phyloP scores from a whole-genome alignment of 2,329 filamentous ascomycete species.

The Alternaria postmessia region DNA sequence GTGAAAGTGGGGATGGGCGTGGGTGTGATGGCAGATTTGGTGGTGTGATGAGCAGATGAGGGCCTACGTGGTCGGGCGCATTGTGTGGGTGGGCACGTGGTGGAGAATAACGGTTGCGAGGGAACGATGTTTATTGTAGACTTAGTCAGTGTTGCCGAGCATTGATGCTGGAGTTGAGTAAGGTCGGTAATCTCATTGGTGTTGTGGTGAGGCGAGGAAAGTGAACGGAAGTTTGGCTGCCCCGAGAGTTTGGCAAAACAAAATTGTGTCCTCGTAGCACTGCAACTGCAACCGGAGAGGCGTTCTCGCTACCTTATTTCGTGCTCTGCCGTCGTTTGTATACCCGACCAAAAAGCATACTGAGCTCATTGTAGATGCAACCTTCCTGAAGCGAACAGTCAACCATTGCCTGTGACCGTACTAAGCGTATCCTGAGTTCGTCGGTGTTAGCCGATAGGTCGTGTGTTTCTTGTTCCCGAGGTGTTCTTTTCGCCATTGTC shows the following conservation, averaged over 20 bases:
- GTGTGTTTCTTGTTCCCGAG: not conserved
- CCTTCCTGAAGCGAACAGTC: not conserved
- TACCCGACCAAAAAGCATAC: not conserved
- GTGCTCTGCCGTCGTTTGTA: not conserved
- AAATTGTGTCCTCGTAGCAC: not conserved
- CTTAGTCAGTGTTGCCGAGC: slow-evolving; percentile 4
- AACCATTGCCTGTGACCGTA: not conserved
- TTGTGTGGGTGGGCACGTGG: not conserved
- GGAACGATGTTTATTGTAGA: not conserved
- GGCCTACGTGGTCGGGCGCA: not conserved
- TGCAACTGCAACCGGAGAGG: not conserved
- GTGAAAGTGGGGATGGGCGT: not conserved
- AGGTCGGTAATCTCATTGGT: not conserved
- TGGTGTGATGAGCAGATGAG: not conserved
- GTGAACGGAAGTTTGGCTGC: not conserved
- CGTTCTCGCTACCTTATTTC: not conserved
- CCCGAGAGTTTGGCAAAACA: not conserved
- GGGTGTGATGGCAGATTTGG: not conserved
- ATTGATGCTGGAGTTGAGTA: not conserved
- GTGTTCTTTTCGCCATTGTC: not conserved
- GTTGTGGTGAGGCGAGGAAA: not conserved
- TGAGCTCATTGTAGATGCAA: not conserved
- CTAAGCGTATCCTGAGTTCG: not conserved
- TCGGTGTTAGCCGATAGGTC: not conserved
- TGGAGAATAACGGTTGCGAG: slow-evolving; percentile 1